phyloP scores from a whole-genome alignment of 2,329 filamentous ascomycete species.

The Ilyonectria robusta region DNA sequence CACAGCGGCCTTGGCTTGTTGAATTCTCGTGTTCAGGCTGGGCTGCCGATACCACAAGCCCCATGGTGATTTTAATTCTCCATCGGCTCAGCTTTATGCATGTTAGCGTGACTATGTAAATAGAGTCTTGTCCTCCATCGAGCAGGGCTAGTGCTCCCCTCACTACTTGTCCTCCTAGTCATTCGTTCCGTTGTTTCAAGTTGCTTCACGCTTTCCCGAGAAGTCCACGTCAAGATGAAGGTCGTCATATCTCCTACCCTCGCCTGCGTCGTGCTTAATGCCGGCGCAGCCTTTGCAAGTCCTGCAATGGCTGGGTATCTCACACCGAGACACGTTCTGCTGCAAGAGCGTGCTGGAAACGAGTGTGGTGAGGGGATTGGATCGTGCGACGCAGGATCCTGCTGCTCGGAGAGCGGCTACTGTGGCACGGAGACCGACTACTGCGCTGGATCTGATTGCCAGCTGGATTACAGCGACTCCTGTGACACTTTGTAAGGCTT shows the following conservation, averaged over 20 bases:
- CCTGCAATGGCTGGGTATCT: conserved; percentile 36
- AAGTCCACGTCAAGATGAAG: conserved; percentile 37
- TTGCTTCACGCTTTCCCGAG: conserved; percentile 2
- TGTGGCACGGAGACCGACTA: conserved; percentile 54
- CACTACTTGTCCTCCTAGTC: conserved; percentile 29
- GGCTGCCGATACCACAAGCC: conserved; percentile 25
- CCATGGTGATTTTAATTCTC: conserved; percentile 6
- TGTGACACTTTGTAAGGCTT: conserved; percentile 59
- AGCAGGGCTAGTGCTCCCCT: conserved; percentile 17
- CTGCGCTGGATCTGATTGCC: conserved; percentile 56
- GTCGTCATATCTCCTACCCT: conserved; percentile 28
- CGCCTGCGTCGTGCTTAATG: conserved; percentile 35
- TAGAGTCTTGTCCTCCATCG: conserved; percentile 39
- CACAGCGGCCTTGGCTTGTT: conserved; percentile 27
- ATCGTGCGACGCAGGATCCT: conserved; percentile 51
- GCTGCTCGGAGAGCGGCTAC: conserved; percentile 56
- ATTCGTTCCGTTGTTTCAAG: conserved; percentile 31
- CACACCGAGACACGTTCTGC: conserved; percentile 28
- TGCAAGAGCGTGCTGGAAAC: conserved; percentile 39
- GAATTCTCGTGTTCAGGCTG: conserved; percentile 43
- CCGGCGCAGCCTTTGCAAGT: conserved; percentile 38
- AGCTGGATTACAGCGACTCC: conserved; percentile 56
- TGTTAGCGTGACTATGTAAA: conserved; percentile 39
- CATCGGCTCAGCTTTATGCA: conserved; percentile 27
- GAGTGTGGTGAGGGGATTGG: conserved; percentile 55